phyloP scores from a whole-genome alignment of 495 filamentous ascomycete species.

The Evernia prunastri region DNA sequence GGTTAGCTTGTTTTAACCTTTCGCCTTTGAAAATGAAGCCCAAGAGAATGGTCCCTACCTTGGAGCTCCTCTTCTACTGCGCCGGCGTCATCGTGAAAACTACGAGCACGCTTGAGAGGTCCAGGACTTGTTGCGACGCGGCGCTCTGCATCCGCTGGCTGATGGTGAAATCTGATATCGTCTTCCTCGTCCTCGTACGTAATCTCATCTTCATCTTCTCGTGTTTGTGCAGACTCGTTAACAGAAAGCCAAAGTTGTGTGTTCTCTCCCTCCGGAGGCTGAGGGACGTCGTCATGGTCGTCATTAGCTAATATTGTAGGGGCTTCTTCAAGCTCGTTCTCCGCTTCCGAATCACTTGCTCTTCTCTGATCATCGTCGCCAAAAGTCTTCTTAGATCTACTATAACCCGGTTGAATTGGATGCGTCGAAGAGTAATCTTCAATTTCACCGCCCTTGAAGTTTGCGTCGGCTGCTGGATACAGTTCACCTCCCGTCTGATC shows the following conservation, averaged over 20 bases:
- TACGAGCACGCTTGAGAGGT: conserved; percentile 21
- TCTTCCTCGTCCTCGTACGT: conserved; percentile 40
- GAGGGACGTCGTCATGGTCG: conserved; percentile 11
- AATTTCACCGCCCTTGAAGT: neutral
- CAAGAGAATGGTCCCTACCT: neutral
- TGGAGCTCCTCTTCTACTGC: conserved; percentile 1
- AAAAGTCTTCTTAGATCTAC: neutral
- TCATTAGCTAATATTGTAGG: neutral
- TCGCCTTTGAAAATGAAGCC: neutral
- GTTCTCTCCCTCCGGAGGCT: conserved; percentile 1
- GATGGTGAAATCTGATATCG: conserved; percentile 17
- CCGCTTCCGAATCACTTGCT: neutral
- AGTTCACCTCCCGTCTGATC: neutral
- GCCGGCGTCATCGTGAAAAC: conserved; percentile 25
- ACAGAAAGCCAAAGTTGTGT: neutral
- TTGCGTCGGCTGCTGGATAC: neutral
- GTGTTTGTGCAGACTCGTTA: neutral
- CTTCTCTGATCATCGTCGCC: neutral
- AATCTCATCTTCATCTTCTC: conserved; percentile 36
- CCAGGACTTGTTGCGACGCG: conserved; percentile 11
- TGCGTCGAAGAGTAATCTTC: neutral
- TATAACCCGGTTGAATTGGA: neutral
- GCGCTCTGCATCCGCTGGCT: neutral
- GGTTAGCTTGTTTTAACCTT: neutral
- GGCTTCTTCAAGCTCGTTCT: neutral